Evolutionary conservation across 2,329 filamentous ascomycete species (phyloP).

Genomic region (Scorias spongiosa): DNA sequence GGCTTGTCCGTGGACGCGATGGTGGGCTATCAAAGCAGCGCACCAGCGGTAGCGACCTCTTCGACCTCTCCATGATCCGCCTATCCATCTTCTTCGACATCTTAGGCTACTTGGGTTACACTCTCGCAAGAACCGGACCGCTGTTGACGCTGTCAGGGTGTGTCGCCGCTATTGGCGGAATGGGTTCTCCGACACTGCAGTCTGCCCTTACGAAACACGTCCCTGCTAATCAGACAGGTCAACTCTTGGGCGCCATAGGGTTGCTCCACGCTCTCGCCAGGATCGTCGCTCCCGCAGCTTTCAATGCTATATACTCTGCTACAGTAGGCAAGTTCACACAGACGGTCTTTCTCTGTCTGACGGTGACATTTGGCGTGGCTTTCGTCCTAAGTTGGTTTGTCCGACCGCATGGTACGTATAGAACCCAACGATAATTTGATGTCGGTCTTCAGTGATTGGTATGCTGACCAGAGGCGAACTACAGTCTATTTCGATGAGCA

Average conservation of each 20-base stretch:
- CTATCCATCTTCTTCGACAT: slow-evolving; percentile 61
- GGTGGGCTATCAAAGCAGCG: slow-evolving; percentile 26
- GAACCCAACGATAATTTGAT: too few species aligned
- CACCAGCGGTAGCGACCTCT: slow-evolving; percentile 55
- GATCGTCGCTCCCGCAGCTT: slow-evolving; percentile 64
- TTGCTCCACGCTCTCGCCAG: slow-evolving; percentile 70
- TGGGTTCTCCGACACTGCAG: slow-evolving; percentile 73
- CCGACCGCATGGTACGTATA: slow-evolving; percentile 54
- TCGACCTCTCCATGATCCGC: slow-evolving; percentile 68
- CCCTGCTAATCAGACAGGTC: slow-evolving; percentile 63
- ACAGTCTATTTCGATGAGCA: too few species aligned
- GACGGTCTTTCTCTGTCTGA: slow-evolving; percentile 66
- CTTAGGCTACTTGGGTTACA: slow-evolving; percentile 60
- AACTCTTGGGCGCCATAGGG: slow-evolving; percentile 77
- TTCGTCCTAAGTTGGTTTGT: slow-evolving; percentile 57
- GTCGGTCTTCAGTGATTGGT: too few species aligned
- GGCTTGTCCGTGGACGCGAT: slow-evolving; percentile 48
- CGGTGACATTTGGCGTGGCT: slow-evolving; percentile 48
- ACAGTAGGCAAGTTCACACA: slow-evolving; percentile 69
- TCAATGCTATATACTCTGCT: slow-evolving; percentile 71
- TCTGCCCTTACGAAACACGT: slow-evolving; percentile 83
- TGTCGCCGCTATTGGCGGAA: slow-evolving; percentile 62
- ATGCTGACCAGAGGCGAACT: too few species aligned
- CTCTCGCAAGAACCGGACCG: slow-evolving; percentile 43
- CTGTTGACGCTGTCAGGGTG: slow-evolving; percentile 60